These are phyloP conservation scores for Solanum pennellii DNA, from an alignment of 257 asterid species.

Conservation along the genomic window DNA sequence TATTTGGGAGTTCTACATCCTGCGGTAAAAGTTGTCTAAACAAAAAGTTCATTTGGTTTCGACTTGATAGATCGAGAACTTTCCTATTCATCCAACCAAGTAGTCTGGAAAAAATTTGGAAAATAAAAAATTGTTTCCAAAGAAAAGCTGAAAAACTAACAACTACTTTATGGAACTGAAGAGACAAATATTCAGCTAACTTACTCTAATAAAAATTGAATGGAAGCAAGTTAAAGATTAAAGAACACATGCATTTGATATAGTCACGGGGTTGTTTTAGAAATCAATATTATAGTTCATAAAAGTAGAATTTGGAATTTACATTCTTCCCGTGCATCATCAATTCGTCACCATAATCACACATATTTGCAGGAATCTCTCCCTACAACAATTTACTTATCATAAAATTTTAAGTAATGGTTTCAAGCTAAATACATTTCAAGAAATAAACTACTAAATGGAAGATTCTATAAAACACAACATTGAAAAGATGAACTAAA, in stretches of 20 bases:
- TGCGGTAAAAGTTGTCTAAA: no score
- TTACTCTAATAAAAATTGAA: not conserved
- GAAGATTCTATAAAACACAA: not conserved
- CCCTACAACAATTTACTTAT: no score
- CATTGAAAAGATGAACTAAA: not conserved
- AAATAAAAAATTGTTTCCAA: no score
- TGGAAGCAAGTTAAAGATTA: not conserved
- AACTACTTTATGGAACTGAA: no score
- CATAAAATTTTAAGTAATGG: not conserved
- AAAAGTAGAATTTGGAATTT: slow-evolving; percentile 14
- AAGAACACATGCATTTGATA: not conserved
- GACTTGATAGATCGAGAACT: no score
- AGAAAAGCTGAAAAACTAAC: no score
- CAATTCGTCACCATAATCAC: slow-evolving; percentile 11
- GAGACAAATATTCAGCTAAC: no score
- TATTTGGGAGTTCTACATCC: no score
- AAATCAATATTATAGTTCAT: not conserved
- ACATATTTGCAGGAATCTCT: slow-evolving; percentile 42
- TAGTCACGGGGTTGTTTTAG: no score
- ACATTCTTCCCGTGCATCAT: slow-evolving; percentile 63
- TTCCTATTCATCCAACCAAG: no score
- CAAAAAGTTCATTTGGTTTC: no score
- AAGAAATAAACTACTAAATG: not conserved
- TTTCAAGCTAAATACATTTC: not conserved
- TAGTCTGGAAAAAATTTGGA: no score